phyloP scores from a whole-genome alignment of 148 eudicot genomes.

The Cornus suecica region DNA sequence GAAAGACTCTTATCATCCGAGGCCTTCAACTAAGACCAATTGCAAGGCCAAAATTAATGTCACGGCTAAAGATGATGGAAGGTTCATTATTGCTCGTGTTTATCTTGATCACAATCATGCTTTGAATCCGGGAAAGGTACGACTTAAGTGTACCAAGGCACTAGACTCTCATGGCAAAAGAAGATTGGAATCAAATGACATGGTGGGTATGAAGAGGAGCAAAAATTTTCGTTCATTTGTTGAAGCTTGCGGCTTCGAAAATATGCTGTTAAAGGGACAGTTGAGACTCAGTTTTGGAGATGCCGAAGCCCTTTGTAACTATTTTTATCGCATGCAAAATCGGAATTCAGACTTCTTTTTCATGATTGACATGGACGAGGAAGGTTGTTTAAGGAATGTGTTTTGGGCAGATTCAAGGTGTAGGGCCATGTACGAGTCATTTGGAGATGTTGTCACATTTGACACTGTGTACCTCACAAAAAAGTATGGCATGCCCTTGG shows the following conservation, averaged over 20 bases:
- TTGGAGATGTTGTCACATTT: too few relatives aligned
- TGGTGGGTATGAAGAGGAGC: neutral
- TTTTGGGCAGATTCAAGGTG: neutral
- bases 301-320: too few relatives aligned
- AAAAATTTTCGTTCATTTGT: neutral
- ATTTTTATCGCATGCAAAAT: neutral
- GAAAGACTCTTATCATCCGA: too few relatives aligned
- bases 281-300: too few relatives aligned
- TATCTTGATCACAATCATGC: neutral
- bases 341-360: neutral
- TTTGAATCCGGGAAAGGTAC: neutral
- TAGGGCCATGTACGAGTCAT: neutral
- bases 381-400: neutral
- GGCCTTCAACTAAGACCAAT: too few relatives aligned
- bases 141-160: neutral
- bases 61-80: too few relatives aligned
- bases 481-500: neutral
- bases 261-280: too few relatives aligned
- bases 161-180: neutral
- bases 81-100: too few relatives aligned
- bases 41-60: too few relatives aligned
- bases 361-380: neutral
- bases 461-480: too few relatives aligned
- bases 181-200: neutral
- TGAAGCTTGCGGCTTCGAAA: neutral